Conservation (phyloP, 192 early-diverging fungal genomes). For the Phycomyces blakesleeanus region DNA sequence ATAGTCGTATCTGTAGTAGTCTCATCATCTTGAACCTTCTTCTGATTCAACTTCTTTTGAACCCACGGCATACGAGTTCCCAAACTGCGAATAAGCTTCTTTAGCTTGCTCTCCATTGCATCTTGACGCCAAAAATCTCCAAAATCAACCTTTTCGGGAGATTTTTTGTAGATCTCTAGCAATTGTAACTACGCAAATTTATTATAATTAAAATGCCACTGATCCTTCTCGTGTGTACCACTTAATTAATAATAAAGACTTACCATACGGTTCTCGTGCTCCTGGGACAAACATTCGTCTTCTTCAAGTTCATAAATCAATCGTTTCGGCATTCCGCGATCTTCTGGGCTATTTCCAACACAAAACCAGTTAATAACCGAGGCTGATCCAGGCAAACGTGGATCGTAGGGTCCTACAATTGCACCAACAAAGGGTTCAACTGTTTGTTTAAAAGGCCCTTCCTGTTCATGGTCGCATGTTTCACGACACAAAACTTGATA, state of each 20-base stretch:
- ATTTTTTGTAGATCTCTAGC: conserved; percentile 49
- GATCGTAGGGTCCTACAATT: conserved; percentile 88
- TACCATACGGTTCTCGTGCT: conserved; percentile 54
- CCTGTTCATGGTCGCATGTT: conserved; percentile 35
- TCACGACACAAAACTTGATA: conserved; percentile 80
- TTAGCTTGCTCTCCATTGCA: conserved; percentile 59
- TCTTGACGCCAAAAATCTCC: conserved; percentile 74
- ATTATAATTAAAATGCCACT: not conserved
- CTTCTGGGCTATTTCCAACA: conserved; percentile 51
- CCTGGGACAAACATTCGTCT: conserved; percentile 42
- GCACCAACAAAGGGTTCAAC: conserved; percentile 85
- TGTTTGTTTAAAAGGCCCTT: conserved; percentile 17
- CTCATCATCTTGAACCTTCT: not conserved
- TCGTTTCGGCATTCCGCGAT: conserved; percentile 62
- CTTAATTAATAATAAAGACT: not conserved
- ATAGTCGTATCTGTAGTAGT: not conserved
- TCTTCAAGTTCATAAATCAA: conserved; percentile 55
- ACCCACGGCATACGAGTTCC: conserved; percentile 75
- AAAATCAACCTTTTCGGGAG: conserved; percentile 57
- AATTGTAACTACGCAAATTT: conserved; percentile 45
- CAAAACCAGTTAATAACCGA: conserved; percentile 90
- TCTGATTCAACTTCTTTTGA: conserved; percentile 18
- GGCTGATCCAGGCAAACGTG: conserved; percentile 64
- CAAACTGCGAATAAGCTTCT: conserved; percentile 68
- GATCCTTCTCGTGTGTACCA: not conserved